phyloP scores from a whole-genome alignment of 192 early-diverging fungal genomes.

The Coemansia sp. region DNA sequence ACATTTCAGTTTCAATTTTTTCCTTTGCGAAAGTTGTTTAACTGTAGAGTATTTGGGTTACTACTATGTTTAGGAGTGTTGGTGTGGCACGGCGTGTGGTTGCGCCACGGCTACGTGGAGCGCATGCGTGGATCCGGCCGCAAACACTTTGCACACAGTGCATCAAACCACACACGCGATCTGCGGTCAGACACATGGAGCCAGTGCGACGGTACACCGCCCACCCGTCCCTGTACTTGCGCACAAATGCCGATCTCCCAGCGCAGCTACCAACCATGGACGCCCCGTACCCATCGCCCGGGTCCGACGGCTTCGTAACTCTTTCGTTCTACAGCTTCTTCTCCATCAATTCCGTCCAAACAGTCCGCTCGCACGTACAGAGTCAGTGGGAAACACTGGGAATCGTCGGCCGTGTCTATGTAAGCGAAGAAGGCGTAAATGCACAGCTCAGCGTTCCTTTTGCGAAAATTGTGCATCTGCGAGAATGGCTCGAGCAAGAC shows the following conservation, averaged over 20 bases:
- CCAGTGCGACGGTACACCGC: neutral
- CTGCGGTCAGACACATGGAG: too few relatives aligned
- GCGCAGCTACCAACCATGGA: constrained; percentile 36
- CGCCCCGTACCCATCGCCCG: constrained; percentile 33
- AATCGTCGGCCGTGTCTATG: constrained; percentile 73
- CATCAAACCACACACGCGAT: too few relatives aligned
- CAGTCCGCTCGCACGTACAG: constrained; percentile 29
- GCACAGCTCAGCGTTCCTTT: constrained; percentile 73
- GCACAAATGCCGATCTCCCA: neutral
- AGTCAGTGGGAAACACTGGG: constrained; percentile 47
- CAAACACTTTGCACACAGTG: too few relatives aligned
- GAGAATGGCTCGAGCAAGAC: constrained; percentile 54
- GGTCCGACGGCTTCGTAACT: constrained; percentile 35
- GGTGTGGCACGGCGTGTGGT: too few relatives aligned
- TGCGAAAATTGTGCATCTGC: constrained; percentile 51
- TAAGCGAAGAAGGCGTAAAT: constrained; percentile 74
- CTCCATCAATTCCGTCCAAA: constrained; percentile 3
- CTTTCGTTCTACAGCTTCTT: constrained; percentile 54
- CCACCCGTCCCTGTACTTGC: neutral
- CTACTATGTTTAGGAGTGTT: too few relatives aligned
- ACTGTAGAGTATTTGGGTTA: too few relatives aligned
- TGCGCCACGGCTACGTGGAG: too few relatives aligned
- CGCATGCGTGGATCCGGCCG: too few relatives aligned
- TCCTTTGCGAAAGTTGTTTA: too few relatives aligned
- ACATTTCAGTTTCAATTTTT: too few relatives aligned